These are phyloP conservation scores for Pseudonitzschia multiseries DNA, from an alignment of 108 stramenopile genomes.

Conservation along the genomic window DNA sequence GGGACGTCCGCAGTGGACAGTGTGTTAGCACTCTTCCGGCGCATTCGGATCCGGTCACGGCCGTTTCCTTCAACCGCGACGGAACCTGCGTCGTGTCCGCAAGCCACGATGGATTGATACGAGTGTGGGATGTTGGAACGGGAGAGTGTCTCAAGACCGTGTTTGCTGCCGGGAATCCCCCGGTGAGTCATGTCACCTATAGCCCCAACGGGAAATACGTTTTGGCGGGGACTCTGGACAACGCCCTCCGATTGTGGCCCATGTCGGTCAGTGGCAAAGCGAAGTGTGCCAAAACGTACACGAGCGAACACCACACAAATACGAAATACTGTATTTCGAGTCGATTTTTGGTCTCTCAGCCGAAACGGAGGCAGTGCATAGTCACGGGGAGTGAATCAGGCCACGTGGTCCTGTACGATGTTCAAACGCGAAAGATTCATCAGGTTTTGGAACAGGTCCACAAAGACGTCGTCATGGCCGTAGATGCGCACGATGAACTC, in stretches of 20 bases:
- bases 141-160: conserved; percentile 95
- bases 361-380: conserved; percentile 60
- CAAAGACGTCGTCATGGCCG: conserved; percentile 73
- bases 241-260: conserved; percentile 80
- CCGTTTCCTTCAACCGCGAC: conserved; percentile 87
- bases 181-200: conserved; percentile 79
- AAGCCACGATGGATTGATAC: conserved; percentile 89
- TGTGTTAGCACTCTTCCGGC: conserved; percentile 91
- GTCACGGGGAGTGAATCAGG: conserved; percentile 92
- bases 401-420: conserved; percentile 81
- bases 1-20: conserved; percentile 92
- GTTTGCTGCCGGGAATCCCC: conserved; percentile 88
- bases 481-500: conserved; percentile 70
- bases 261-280: conserved; percentile 43
- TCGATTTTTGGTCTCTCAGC: conserved; percentile 64
- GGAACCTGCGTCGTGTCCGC: conserved; percentile 84
- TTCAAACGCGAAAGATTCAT: conserved; percentile 69
- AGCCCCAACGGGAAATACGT: conserved; percentile 92
- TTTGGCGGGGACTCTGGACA: conserved; percentile 80
- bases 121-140: conserved; percentile 95
- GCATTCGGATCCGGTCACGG: conserved; percentile 95
- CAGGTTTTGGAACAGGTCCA: conserved; percentile 77
- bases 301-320: conserved; percentile 44
- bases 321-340: conserved; percentile 75
- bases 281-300: conserved; percentile 41